Base-by-base conservation (phyloP, 169 alveolate species). In the Pseudocohnilembus persalinus region DNA sequence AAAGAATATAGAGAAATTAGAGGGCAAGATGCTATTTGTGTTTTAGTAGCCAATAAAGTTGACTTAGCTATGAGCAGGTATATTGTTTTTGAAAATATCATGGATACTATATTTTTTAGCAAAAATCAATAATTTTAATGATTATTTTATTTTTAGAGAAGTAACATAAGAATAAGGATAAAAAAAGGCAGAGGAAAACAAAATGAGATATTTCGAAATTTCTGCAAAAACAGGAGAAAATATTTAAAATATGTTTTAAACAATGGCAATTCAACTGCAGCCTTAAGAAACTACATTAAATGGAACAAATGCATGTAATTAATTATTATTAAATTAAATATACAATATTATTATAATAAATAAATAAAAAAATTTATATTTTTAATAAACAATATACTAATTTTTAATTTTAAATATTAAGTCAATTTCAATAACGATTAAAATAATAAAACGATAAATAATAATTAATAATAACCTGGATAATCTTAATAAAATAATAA, bases 161-260 rank as follows among this genome's bases (percentile, higher is more conserved):
- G 73, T 88, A 33, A 32, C 34, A 31, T 68, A 49, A n/a, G 94
- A 85, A 33, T 92, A 91, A 49, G 92, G 89, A 72, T 78, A 88
- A 75, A 86, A 84, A 33, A 49, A 84, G 16, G 94, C 94, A 65
- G 87, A 88, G 33, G 90, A 84, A 73, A 73, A 84, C 75, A 92
- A 81, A 24, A 89, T 91, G 49, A 82, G 68, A 80, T 91, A 85
- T 77, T 85, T 88, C 0, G 94, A 91, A 81, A 82, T 87, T 49
- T 84, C 91, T 73, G 94, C 94, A 20, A 91, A 91, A 81, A 90
- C 94, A 35, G 94, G 93, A 28, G 80, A 87, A 34, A 90, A 90
- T 76, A 85, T 90, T 11, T 33, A 74, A n/a, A 63, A 83, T 31
- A 73, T 90, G 83, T 90, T 90, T 65, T 32, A 90, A 77, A 81